phyloP scores from a whole-genome alignment of 805 yeast genomes.

The Saturnispora halmiae region DNA sequence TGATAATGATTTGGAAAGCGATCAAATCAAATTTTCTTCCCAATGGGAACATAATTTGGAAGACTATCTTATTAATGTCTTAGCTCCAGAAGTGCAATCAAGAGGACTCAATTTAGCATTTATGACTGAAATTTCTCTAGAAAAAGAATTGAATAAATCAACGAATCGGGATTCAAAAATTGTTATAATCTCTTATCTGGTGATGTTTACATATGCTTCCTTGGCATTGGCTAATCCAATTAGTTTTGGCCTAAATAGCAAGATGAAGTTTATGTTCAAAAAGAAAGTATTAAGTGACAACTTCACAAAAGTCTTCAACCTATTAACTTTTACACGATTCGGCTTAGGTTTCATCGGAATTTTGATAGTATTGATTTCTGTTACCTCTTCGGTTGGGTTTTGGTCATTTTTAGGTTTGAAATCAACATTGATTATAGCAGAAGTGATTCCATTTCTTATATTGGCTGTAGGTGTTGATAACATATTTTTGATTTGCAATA shows the following conservation, averaged over 20 bases:
- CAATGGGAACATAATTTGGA: slow-evolving; percentile 72
- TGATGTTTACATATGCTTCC: slow-evolving; percentile 85
- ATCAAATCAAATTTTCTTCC: slow-evolving; percentile 32
- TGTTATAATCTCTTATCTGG: slow-evolving; percentile 63
- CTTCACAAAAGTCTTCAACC: slow-evolving; percentile 10
- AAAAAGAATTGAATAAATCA: slow-evolving; percentile 73
- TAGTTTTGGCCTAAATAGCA: neutral
- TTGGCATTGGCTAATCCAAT: slow-evolving; percentile 55
- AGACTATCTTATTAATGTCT: slow-evolving; percentile 33
- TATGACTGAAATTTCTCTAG: slow-evolving; percentile 76
- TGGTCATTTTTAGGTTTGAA: slow-evolving; percentile 70
- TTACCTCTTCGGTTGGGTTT: slow-evolving; percentile 72
- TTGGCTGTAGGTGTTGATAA: slow-evolving; percentile 94
- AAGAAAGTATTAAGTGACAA: slow-evolving; percentile 7
- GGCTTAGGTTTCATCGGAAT: slow-evolving; percentile 81
- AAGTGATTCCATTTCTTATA: slow-evolving; percentile 88
- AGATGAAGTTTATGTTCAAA: slow-evolving; percentile 3
- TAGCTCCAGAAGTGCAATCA: slow-evolving; percentile 38
- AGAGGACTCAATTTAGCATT: slow-evolving; percentile 58
- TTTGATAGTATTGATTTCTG: slow-evolving; percentile 69
- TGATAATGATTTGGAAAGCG: slow-evolving; percentile 34
- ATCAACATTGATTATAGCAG: slow-evolving; percentile 88
- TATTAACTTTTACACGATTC: slow-evolving; percentile 48
- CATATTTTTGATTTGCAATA: slow-evolving; percentile 78
- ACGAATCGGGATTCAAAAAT: slow-evolving; percentile 70